These are phyloP conservation scores for Blastobotrys apis DNA, from an alignment of 1,139 yeast genomes.

Conservation along the genomic window DNA sequence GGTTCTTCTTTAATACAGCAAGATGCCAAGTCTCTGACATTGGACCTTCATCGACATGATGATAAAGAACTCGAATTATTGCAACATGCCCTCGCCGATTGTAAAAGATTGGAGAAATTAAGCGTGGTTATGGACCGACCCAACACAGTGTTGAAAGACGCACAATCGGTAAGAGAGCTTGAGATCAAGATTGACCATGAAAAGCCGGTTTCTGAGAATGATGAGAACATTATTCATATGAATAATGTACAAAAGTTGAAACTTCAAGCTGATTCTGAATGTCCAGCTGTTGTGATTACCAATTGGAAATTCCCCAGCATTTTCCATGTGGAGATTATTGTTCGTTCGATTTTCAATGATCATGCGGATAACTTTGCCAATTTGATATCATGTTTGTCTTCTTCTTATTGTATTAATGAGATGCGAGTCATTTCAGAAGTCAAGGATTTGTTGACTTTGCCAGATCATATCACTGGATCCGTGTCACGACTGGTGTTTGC, in stretches of 20 bases:
- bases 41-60: no score
- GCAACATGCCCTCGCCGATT: not conserved
- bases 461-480: slow-evolving; percentile 6
- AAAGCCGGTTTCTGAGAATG: not conserved
- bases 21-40: not conserved
- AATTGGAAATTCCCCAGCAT: slow-evolving; percentile 8
- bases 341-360: not conserved
- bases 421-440: not conserved
- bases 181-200: not conserved
- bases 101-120: not conserved
- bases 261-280: not conserved
- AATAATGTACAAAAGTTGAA: slow-evolving; percentile 4
- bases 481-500: slow-evolving; percentile 2
- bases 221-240: not conserved
- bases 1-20: no score
- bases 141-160: not conserved
- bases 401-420: slow-evolving; percentile 10
- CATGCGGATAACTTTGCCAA: not conserved
- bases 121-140: not conserved
- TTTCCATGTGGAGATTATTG: not conserved
- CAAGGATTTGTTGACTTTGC: not conserved
- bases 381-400: slow-evolving; percentile 4
- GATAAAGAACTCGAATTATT: no score
- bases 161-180: not conserved
- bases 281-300: not conserved